These are phyloP conservation scores for Tillandsia leiboldiana DNA, from an alignment of 176 grass and related monocot genomes.

Conservation along the genomic window DNA sequence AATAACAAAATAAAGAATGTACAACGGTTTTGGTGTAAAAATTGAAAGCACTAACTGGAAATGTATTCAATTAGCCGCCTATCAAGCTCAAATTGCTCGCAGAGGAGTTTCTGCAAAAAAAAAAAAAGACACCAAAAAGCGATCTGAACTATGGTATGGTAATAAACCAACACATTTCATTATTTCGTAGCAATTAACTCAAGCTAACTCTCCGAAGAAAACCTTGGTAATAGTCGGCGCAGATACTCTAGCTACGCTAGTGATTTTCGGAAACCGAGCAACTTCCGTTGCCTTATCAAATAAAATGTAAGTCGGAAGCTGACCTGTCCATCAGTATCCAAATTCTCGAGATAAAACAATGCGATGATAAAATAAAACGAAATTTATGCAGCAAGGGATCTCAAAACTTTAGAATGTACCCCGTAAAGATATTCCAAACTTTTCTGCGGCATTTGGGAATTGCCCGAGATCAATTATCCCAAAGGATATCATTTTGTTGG, in stretches of 20 bases:
- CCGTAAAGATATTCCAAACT: conserved; percentile 84
- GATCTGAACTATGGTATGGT: neutral
- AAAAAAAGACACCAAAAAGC: conserved; percentile 20
- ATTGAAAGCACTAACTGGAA: conserved; percentile 32
- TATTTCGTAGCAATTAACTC: neutral
- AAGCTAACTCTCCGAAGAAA: neutral
- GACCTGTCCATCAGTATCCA: conserved; percentile 41
- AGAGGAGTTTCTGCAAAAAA: conserved; percentile 81
- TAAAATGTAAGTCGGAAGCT: conserved; percentile 90
- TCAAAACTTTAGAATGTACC: conserved; percentile 31
- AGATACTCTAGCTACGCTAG: conserved; percentile 57
- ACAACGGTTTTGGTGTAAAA: neutral
- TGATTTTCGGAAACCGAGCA: conserved; percentile 68
- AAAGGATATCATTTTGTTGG: conserved; percentile 91
- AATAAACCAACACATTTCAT: neutral
- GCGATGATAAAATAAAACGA: neutral
- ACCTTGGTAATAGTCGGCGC: conserved; percentile 68
- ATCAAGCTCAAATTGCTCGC: conserved; percentile 87
- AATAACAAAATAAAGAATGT: too few relatives aligned
- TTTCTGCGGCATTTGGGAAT: conserved; percentile 90
- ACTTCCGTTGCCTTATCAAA: conserved; percentile 77
- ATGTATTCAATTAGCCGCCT: conserved; percentile 76
- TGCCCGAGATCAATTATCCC: conserved; percentile 90
- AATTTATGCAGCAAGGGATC: neutral
- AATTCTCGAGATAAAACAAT: neutral